phyloP scores from a whole-genome alignment of 129 eudicot species.

The Daucus carota region DH1_v3.0 NC_030383.2:60470501-60471000 shows the following conservation, averaged over 20 bases:
- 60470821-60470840: not conserved
- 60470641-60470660: not conserved
- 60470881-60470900: conserved; percentile 9
- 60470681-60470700: not conserved
- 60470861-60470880: not conserved
- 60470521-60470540: conserved; percentile 10
- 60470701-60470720: not conserved
- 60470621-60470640: no score
- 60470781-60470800: not conserved
- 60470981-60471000: conserved; percentile 22
- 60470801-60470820: not conserved
- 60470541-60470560: conserved; percentile 26
- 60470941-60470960: conserved; percentile 50
- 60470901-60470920: conserved; percentile 33
- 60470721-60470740: conserved; percentile 2
- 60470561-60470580: conserved; percentile 14
- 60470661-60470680: not conserved
- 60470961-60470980: conserved; percentile 87
- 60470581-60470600: conserved; percentile 33
- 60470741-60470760: not conserved
- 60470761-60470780: conserved; percentile 2
- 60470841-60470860: not conserved
- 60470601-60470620: no score
- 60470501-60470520: conserved; percentile 4
- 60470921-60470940: conserved; percentile 38